Conservation (phyloP, 768 basidiomycete species). For the Xerocomus spinulosus region DNA sequence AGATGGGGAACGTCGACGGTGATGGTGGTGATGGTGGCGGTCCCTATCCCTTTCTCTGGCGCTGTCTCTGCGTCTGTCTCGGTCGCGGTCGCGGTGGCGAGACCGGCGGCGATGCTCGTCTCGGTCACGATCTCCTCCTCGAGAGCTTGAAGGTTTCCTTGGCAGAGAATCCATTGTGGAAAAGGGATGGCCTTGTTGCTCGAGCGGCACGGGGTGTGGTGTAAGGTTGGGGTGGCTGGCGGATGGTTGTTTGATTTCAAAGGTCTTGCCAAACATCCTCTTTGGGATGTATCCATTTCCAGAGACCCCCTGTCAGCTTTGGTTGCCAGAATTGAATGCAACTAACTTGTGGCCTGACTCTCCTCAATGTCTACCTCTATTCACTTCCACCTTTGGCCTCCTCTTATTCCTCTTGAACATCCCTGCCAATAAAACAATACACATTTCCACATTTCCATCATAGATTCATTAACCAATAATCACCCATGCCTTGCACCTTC, state of each 20-base stretch:
- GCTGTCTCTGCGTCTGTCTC: conserved; percentile 7
- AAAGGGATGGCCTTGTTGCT: too few species aligned
- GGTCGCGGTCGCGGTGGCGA: not conserved
- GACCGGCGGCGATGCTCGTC: not conserved
- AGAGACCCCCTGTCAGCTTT: not conserved
- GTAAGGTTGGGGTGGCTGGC: too few species aligned
- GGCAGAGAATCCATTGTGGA: conserved; percentile 19
- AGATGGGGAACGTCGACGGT: conserved; percentile 11
- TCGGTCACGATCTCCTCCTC: conserved; percentile 3
- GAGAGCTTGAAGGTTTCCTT: conserved; percentile 16
- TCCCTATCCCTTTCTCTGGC: conserved; percentile 1
- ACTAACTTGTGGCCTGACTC: too few species aligned
- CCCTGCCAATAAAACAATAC: too few species aligned
- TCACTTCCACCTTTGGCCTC: too few species aligned
- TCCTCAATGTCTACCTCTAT: too few species aligned
- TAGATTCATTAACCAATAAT: too few species aligned
- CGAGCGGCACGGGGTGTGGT: too few species aligned
- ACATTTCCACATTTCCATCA: too few species aligned
- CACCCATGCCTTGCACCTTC: too few species aligned
- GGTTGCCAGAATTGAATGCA: too few species aligned
- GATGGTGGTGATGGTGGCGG: conserved; percentile 1
- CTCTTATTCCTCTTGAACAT: too few species aligned
- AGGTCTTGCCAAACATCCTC: conserved; percentile 22
- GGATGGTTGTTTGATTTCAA: conserved; percentile 26
- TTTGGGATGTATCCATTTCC: not conserved